Percentiles rank a stretch among this genome's conserved stretches.
These are phyloP conservation scores for Penicillium macrosclerotiorum DNA, from an alignment of 495 filamentous ascomycete genomes.

Conservation along the genomic window DNA sequence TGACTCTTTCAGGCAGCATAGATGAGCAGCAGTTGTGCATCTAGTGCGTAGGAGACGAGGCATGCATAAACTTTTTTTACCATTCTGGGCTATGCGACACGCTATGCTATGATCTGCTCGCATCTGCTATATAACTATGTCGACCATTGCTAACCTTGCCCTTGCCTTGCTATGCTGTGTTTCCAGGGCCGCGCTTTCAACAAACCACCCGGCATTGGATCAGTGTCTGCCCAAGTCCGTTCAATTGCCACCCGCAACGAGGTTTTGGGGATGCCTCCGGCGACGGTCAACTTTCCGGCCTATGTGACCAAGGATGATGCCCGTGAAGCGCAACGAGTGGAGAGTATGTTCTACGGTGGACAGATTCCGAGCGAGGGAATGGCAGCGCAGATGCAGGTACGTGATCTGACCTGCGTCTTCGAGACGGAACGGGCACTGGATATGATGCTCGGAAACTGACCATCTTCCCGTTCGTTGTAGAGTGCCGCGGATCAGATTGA, in stretches of 20 bases:
- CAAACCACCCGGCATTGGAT: constrained; percentile 28
- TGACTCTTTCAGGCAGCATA: too few species aligned
- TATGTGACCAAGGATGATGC: constrained; percentile 39
- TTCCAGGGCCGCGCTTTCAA: constrained; percentile 37
- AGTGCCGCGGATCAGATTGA: constrained; percentile 36
- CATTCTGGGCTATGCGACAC: too few species aligned
- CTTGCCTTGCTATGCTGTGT: too few species aligned
- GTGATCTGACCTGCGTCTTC: too few species aligned
- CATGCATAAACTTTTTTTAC: too few species aligned
- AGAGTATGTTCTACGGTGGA: constrained; percentile 31
- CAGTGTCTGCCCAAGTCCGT: constrained; percentile 31
- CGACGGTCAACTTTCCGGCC: constrained; percentile 17
- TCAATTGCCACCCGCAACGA: constrained; percentile 40
- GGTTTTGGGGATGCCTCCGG: constrained; percentile 22
- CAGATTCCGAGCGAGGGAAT: constrained; percentile 26
- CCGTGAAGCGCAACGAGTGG: constrained; percentile 31
- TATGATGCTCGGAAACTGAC: neutral
- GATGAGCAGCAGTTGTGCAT: too few species aligned
- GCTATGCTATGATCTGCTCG: too few species aligned
- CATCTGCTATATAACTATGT: too few species aligned
- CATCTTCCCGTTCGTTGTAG: too few species aligned
- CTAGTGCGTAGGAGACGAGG: too few species aligned
- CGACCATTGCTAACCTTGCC: neutral
- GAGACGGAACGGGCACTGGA: neutral
- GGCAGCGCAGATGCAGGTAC: constrained; percentile 35